Evolutionary conservation across 129 eudicot species (phyloP).

Genomic region (Centaurea solstitialis): DNA sequence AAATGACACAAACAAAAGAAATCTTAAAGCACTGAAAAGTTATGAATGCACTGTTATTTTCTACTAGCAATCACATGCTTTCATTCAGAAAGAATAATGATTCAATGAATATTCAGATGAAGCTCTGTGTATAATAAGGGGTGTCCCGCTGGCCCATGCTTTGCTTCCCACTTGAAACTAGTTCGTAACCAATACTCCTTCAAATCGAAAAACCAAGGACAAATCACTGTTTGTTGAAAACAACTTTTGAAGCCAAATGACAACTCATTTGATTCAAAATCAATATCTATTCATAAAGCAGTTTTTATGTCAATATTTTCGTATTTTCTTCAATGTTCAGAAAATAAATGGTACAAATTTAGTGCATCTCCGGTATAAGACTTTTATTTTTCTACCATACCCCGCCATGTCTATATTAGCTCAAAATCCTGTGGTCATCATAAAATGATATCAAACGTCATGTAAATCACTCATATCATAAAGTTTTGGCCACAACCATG

Average conservation of each 20-base stretch:
- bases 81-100: neutral
- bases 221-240: neutral
- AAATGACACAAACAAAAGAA: neutral
- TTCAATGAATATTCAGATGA: neutral
- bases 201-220: neutral
- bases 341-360: too few species aligned
- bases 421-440: constrained; percentile 8
- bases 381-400: too few species aligned
- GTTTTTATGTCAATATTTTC: neutral
- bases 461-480: neutral
- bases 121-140: neutral
- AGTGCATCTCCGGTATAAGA: too few species aligned
- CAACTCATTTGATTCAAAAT: neutral
- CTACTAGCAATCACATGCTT: neutral
- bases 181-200: neutral
- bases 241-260: neutral
- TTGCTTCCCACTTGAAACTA: neutral
- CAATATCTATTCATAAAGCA: neutral
- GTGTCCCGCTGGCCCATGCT: neutral
- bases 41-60: neutral
- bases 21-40: neutral
- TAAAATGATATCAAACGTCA: neutral
- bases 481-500: neutral
- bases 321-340: neutral
- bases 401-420: too few species aligned